Base-by-base conservation (phyloP, 2,329 filamentous ascomycete species). In the Furcasterigmium furcatum region DNA sequence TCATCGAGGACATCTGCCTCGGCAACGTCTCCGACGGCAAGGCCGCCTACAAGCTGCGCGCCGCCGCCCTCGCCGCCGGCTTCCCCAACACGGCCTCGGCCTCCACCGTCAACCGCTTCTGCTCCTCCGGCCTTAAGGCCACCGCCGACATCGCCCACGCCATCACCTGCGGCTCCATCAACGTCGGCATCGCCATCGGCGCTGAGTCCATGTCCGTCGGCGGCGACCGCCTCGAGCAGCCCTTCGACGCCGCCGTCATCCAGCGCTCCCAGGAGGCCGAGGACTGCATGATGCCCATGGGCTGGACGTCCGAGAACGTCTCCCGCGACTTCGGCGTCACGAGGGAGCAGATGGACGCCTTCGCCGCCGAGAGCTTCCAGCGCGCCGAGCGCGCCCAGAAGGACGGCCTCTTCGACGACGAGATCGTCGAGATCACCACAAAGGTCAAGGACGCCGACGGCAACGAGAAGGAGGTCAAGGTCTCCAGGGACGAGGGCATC, bases 271-370 rank as follows among this genome's bases (percentile, higher is more conserved):
- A 90, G 63, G 89, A 96, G 62, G 80, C 90, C 1, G 68, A 68
- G 39, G 92, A 97, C 71, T 94, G 91, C 76, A 82, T 92, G 82
- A 82, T 91, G 77, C 88, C 92, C 55, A 99, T 99, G 94, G 94
- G 94, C 19, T 95, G 95, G 81, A 99, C 94, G 3, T 92, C 87
- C 48, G 94, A 99, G 75, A 97, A 97, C 63, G 91, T 99, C 22
- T 90, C 86, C 57, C 82, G 82, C 41, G 94, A 97, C 71, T 97
- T 97, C 67, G 81, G 86, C 62, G 85, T 99, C 63, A 72, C 81
- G 3, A 82, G 94, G 50, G 84, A 91, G 62, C 71, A 73, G 63
- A 88, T 97, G 71, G 94, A 99, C 68, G 74, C 78, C 54, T 97
- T 84, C 65, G 89, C 94, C 0, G 87, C 87, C 9, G 90, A 95